Evolutionary conservation across 345 rosid genomes (phyloP).

Genomic region (Eucalyptus tenuipes): DNA sequence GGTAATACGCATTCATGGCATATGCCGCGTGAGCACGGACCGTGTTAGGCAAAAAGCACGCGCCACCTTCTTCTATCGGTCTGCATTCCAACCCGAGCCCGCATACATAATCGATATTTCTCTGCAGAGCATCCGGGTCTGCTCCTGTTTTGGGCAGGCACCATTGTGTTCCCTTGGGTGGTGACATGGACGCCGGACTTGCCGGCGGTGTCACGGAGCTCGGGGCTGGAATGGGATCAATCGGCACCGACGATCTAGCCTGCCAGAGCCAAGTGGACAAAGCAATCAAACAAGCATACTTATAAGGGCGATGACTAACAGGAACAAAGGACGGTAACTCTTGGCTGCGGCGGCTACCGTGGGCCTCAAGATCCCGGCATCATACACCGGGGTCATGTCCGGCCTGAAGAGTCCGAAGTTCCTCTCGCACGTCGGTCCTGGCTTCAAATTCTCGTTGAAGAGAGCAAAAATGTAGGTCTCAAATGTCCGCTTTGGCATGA

Average conservation of each 20-base stretch:
- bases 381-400: constrained; percentile 58
- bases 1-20: constrained; percentile 64
- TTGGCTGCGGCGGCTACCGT: constrained; percentile 43
- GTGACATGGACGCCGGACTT: constrained; percentile 1
- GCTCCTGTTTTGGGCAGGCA: constrained; percentile 44
- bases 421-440: constrained; percentile 59
- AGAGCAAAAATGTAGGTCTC: constrained; percentile 83
- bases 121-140: constrained; percentile 35
- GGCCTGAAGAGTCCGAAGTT: constrained; percentile 64
- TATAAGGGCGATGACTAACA: neutral
- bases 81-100: constrained; percentile 44
- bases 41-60: constrained; percentile 50
- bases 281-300: neutral
- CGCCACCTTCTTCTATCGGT: constrained; percentile 32
- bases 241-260: constrained; percentile 39
- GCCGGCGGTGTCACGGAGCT: neutral
- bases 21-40: constrained; percentile 57
- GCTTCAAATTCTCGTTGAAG: constrained; percentile 79
- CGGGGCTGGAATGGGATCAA: constrained; percentile 8
- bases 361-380: constrained; percentile 60
- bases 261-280: constrained; percentile 7
- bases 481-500: constrained; percentile 76
- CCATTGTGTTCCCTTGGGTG: constrained; percentile 16
- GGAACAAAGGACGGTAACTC: neutral
- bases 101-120: constrained; percentile 62